These are phyloP conservation scores for Colletotrichum brevisporum DNA, from an alignment of 2,329 filamentous ascomycete genomes.

Conservation along the genomic window DNA sequence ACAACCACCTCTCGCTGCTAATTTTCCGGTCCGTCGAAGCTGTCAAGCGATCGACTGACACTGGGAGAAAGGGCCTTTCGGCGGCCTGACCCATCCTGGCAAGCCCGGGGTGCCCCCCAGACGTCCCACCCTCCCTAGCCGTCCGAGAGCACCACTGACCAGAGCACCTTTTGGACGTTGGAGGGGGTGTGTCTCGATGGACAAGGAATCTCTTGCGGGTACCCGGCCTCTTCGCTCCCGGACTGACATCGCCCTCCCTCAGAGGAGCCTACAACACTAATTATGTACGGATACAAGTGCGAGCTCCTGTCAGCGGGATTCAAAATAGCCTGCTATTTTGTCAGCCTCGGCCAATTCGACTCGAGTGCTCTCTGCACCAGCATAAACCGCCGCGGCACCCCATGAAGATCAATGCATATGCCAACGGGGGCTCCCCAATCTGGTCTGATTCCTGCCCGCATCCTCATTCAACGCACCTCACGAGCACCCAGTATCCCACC, in stretches of 20 bases:
- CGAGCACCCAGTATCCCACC: conserved; percentile 8
- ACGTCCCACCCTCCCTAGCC: conserved; percentile 26
- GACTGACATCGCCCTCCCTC: conserved; percentile 18
- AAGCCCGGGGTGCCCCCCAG: conserved; percentile 17
- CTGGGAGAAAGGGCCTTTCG: conserved; percentile 19
- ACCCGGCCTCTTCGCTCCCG: not conserved
- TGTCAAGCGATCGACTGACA: conserved; percentile 35
- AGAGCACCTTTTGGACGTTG: not conserved
- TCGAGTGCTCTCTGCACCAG: conserved; percentile 6
- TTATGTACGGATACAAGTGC: too few relatives aligned
- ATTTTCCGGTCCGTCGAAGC: conserved; percentile 17
- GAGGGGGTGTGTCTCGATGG: conserved; percentile 25
- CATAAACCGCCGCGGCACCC: conserved; percentile 32
- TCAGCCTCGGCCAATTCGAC: conserved; percentile 29
- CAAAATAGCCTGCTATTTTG: conserved; percentile 34
- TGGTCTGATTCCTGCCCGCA: conserved; percentile 13
- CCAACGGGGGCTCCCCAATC: conserved; percentile 11
- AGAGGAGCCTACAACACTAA: not conserved
- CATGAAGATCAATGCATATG: conserved; percentile 37
- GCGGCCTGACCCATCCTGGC: conserved; percentile 37
- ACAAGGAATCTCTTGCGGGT: conserved; percentile 16
- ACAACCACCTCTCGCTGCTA: not conserved
- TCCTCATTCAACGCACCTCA: not conserved
- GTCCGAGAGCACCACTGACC: conserved; percentile 5
- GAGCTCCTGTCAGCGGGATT: conserved; percentile 26